Evolutionary conservation across 345 rosid genomes (phyloP).

Genomic region (Eucalyptus sp.): DNA sequence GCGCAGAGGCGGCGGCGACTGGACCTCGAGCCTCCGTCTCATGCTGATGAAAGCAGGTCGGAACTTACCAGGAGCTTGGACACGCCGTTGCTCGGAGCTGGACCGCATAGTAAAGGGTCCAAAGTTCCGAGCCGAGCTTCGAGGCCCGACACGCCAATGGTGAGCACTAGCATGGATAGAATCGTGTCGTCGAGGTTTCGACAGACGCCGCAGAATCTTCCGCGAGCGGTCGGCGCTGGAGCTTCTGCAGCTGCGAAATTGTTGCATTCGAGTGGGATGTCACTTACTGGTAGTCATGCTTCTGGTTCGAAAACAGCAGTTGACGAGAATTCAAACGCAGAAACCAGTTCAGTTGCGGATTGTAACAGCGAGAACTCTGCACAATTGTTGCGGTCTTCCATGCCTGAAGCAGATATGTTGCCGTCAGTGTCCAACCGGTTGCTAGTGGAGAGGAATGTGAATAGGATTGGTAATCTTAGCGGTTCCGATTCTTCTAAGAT

Average conservation of each 20-base stretch:
- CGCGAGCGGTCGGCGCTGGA: conserved; percentile 9
- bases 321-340: background rate
- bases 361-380: background rate
- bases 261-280: conserved; percentile 34
- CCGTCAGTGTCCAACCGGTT: conserved; percentile 11
- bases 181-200: conserved; percentile 14
- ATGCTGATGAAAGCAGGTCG: conserved; percentile 27
- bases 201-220: background rate
- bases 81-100: conserved; percentile 17
- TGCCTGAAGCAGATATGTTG: conserved; percentile 26
- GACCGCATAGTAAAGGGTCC: background rate
- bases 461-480: background rate
- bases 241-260: conserved; percentile 60
- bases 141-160: conserved; percentile 12
- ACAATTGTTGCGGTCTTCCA: conserved; percentile 16
- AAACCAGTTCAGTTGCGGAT: background rate
- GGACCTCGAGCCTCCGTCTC: conserved; percentile 11
- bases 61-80: conserved; percentile 41
- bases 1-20: conserved; percentile 40
- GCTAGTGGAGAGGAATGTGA: conserved; percentile 14
- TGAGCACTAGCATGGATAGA: conserved; percentile 4
- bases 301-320: background rate
- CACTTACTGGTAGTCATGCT: conserved; percentile 5
- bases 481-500: background rate
- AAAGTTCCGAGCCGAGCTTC: background rate